Evolutionary conservation across 2,329 filamentous ascomycete species (phyloP).

Genomic region (Monosporascus sp.): DNA sequence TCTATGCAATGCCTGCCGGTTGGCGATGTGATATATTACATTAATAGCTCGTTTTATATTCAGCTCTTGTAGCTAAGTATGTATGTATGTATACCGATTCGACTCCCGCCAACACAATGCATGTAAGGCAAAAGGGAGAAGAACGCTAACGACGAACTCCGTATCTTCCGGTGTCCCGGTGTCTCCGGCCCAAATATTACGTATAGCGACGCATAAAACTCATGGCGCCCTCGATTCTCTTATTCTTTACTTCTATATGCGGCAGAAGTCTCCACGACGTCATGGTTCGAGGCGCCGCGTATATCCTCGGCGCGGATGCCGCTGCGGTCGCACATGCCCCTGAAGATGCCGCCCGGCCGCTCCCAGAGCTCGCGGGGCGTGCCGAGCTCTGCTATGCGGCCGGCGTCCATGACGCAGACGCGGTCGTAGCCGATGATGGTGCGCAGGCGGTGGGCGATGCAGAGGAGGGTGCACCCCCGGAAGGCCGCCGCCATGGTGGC

Average conservation of each 20-base stretch:
- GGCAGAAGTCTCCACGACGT: conserved; percentile 4
- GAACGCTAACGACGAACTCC: too few species aligned
- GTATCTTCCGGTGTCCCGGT: too few species aligned
- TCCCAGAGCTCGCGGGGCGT: conserved; percentile 66
- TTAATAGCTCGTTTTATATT: too few species aligned
- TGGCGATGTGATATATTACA: too few species aligned
- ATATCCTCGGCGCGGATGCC: conserved; percentile 62
- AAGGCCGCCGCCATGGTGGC: conserved; percentile 80
- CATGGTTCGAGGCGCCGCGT: conserved; percentile 32
- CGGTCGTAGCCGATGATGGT: conserved; percentile 94
- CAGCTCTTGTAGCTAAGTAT: too few species aligned
- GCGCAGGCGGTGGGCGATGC: conserved; percentile 85
- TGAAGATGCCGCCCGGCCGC: conserved; percentile 66
- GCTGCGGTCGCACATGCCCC: conserved; percentile 82
- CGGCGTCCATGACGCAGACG: conserved; percentile 94
- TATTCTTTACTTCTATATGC: background rate
- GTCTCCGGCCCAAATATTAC: too few species aligned
- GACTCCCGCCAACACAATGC: too few species aligned
- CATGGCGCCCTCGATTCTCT: conserved; percentile 11
- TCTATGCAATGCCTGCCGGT: too few species aligned
- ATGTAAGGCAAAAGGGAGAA: too few species aligned
- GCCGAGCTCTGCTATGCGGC: conserved; percentile 81
- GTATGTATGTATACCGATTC: too few species aligned
- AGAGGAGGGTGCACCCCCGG: conserved; percentile 78
- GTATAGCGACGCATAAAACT: background rate